phyloP scores from a whole-genome alignment of 2,329 filamentous ascomycete species.

The Nothophoma quercina region DNA sequence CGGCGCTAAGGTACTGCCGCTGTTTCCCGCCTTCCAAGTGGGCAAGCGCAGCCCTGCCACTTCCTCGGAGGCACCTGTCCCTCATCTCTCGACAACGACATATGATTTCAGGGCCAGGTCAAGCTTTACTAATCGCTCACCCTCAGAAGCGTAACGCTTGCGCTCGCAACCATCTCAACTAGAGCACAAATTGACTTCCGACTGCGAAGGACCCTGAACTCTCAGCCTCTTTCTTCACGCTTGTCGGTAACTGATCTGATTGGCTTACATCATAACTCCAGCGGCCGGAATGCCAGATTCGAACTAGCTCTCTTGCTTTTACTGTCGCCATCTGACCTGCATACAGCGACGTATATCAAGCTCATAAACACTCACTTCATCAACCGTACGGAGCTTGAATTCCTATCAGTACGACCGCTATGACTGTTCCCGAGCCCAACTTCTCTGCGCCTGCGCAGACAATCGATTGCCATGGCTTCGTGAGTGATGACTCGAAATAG shows the following conservation, averaged over 20 bases:
- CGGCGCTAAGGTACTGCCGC: slow-evolving; percentile 9
- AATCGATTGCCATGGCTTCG: slow-evolving; percentile 54
- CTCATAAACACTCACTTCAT: background rate
- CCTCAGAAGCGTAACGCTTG: background rate
- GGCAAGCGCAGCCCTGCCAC: background rate
- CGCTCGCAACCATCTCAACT: background rate
- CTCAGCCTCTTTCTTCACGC: slow-evolving; percentile 1
- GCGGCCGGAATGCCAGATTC: slow-evolving; percentile 9
- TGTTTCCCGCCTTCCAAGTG: background rate
- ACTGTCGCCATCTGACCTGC: slow-evolving; percentile 6
- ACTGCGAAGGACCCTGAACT: background rate
- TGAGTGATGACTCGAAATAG: slow-evolving; percentile 28
- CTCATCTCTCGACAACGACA: background rate
- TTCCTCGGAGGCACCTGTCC: background rate
- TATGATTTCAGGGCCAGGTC: background rate
- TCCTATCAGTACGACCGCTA: slow-evolving; percentile 14
- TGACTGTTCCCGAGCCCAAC: slow-evolving; percentile 43
- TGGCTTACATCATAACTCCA: background rate
- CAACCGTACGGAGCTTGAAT: background rate
- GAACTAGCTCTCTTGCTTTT: slow-evolving; percentile 6
- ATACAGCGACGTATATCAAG: slow-evolving; percentile 1
- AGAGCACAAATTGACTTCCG: background rate
- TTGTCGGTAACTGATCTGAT: slow-evolving; percentile 8
- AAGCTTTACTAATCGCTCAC: background rate
- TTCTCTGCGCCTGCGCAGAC: slow-evolving; percentile 53